Evolutionary conservation across 768 basidiomycete genomes (phyloP).

Genomic region (Auricularia sp.): DNA sequence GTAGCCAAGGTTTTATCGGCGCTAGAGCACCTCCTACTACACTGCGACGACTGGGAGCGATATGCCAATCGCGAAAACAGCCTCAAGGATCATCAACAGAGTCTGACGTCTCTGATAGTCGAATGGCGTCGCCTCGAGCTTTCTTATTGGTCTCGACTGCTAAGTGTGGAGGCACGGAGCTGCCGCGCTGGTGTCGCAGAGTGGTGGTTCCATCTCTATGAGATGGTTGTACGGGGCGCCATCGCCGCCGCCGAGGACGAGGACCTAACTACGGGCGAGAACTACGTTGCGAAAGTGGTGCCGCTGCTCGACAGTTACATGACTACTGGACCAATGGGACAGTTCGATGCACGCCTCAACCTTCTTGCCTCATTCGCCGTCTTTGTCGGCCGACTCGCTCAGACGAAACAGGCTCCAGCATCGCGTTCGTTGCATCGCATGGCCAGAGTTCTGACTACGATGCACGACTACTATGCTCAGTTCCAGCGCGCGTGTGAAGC

Average conservation of each 20-base stretch:
- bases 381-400: slow-evolving; percentile 34
- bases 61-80: slow-evolving; percentile 90
- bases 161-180: slow-evolving; percentile 55
- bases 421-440: slow-evolving; percentile 34
- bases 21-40: slow-evolving; percentile 74
- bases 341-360: slow-evolving; percentile 58
- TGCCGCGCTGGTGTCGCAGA: slow-evolving; percentile 38
- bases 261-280: slow-evolving; percentile 26
- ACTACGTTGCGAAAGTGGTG: slow-evolving; percentile 57
- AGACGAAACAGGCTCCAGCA: slow-evolving; percentile 20
- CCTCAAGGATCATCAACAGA: slow-evolving; percentile 55
- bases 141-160: slow-evolving; percentile 71
- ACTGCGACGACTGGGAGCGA: slow-evolving; percentile 93
- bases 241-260: slow-evolving; percentile 28
- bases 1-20: slow-evolving; percentile 75
- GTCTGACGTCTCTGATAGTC: slow-evolving; percentile 64
- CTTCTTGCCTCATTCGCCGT: slow-evolving; percentile 59
- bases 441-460: slow-evolving; percentile 48
- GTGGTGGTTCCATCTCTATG: slow-evolving; percentile 92
- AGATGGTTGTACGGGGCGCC: slow-evolving; percentile 59
- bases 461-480: slow-evolving; percentile 53
- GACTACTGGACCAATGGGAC: slow-evolving; percentile 66
- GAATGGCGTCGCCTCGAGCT: slow-evolving; percentile 87
- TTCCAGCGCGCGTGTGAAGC: slow-evolving; percentile 40
- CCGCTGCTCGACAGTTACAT: slow-evolving; percentile 78